A percentile compares a stretch with the other conserved stretches of the same genome.
Conservation (phyloP, 2,329 filamentous ascomycete genomes). For the Nectriaceae sp. region DNA sequence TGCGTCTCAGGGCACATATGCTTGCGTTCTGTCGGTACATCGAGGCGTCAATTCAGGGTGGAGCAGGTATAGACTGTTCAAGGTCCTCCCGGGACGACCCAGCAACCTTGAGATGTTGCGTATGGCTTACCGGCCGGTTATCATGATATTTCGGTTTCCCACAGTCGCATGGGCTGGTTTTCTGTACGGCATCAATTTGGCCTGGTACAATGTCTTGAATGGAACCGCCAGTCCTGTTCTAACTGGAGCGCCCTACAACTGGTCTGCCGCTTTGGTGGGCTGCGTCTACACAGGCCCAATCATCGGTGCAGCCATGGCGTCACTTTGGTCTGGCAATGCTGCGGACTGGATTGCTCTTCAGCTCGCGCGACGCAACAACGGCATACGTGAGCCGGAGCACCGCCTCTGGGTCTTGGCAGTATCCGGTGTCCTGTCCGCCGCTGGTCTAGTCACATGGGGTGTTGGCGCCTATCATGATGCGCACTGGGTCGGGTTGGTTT, state of each 20-base stretch:
- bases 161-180: background rate
- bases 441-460: background rate
- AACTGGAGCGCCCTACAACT: background rate
- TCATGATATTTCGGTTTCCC: background rate
- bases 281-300: background rate
- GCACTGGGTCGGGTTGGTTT: background rate
- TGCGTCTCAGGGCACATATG: too few relatives aligned
- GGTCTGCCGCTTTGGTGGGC: background rate
- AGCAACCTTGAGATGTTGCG: background rate
- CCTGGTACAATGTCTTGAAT: background rate
- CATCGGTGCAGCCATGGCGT: background rate
- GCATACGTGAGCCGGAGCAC: background rate
- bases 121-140: background rate
- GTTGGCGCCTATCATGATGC: background rate
- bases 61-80: background rate
- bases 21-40: too few relatives aligned
- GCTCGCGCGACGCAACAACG: background rate
- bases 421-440: background rate
- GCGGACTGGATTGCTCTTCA: background rate
- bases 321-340: background rate
- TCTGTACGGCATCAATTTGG: background rate
- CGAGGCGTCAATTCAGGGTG: background rate
- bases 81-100: background rate
- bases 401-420: background rate
- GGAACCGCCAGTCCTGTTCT: background rate